phyloP scores from a whole-genome alignment of 2,329 filamentous ascomycete genomes.

The Ceratocystis eucalypticola region DNA sequence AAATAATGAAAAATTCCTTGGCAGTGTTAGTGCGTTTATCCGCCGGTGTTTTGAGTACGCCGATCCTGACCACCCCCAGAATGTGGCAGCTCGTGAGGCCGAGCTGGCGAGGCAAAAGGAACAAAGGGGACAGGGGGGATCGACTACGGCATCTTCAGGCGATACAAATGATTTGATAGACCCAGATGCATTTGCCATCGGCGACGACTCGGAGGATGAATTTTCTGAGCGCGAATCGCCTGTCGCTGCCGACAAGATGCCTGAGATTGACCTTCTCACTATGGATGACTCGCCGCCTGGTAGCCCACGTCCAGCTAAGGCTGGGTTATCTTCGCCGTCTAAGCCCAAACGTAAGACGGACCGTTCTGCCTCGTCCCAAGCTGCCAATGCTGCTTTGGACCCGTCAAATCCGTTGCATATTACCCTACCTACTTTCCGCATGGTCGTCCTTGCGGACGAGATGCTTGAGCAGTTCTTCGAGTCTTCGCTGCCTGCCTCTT shows the following conservation, averaged over 20 bases:
- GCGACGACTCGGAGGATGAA: constrained; percentile 52
- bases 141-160: constrained; percentile 1
- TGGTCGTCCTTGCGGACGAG: constrained; percentile 95
- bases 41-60: constrained; percentile 95
- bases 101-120: not conserved
- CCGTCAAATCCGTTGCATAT: constrained; percentile 89
- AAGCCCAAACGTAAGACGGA: constrained; percentile 24
- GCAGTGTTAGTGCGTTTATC: constrained; percentile 91
- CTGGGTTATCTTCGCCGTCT: constrained; percentile 23
- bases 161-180: constrained; percentile 22
- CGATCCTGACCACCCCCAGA: constrained; percentile 68
- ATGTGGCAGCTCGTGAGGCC: constrained; percentile 32
- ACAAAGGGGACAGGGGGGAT: not conserved
- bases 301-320: constrained; percentile 24
- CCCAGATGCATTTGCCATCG: constrained; percentile 55
- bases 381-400: constrained; percentile 81
- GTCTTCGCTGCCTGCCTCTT: constrained; percentile 82
- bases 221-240: constrained; percentile 31
- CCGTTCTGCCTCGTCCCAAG: constrained; percentile 55
- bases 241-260: constrained; percentile 25
- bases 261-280: constrained; percentile 41
- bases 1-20: constrained; percentile 76
- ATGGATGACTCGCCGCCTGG: constrained; percentile 32
- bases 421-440: constrained; percentile 91
- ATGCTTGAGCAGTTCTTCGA: constrained; percentile 95